A percentile compares a stretch with the other conserved stretches of the same genome.
These are phyloP conservation scores for Macrotyloma uniflorum DNA, from an alignment of 306 rosid genomes.

Conservation along the genomic window DNA sequence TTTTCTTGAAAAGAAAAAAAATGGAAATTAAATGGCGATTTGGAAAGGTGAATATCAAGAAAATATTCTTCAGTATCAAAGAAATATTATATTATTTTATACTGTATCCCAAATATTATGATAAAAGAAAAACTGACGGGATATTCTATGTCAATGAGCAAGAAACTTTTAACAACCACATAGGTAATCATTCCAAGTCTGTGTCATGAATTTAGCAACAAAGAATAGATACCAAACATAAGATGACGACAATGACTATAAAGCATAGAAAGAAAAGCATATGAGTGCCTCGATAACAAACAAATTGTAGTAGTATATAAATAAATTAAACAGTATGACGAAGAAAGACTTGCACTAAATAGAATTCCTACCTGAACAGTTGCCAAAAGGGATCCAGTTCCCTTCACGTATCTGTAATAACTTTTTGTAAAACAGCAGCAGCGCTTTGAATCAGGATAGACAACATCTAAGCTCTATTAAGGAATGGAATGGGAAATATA, in stretches of 20 bases:
- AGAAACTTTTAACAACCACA: neutral
- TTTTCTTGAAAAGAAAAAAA: neutral
- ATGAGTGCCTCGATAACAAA: conserved; percentile 15
- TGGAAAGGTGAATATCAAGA: conserved; percentile 7
- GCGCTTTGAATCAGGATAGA: conserved; percentile 85
- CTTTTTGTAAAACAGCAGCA: conserved; percentile 98
- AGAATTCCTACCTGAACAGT: conserved; percentile 66
- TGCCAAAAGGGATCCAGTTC: conserved; percentile 93
- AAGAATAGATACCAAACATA: conserved; percentile 13
- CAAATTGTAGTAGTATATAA: neutral
- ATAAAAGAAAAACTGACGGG: neutral
- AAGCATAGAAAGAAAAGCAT: neutral
- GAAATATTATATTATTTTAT: neutral
- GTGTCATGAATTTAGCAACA: conserved; percentile 3
- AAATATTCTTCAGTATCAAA: conserved; percentile 13
- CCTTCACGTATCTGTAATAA: conserved; percentile 90
- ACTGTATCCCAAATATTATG: neutral
- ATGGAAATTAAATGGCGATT: neutral
- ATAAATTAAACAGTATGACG: neutral
- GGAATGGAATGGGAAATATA: conserved; percentile 38
- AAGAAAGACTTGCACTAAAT: neutral
- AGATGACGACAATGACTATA: neutral
- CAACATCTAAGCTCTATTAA: conserved; percentile 69
- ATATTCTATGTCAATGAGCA: neutral
- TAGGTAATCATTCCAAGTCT: conserved; percentile 13